Base-by-base conservation (phyloP, 2,329 filamentous ascomycete species). In the Ascochyta rabiei region DNA sequence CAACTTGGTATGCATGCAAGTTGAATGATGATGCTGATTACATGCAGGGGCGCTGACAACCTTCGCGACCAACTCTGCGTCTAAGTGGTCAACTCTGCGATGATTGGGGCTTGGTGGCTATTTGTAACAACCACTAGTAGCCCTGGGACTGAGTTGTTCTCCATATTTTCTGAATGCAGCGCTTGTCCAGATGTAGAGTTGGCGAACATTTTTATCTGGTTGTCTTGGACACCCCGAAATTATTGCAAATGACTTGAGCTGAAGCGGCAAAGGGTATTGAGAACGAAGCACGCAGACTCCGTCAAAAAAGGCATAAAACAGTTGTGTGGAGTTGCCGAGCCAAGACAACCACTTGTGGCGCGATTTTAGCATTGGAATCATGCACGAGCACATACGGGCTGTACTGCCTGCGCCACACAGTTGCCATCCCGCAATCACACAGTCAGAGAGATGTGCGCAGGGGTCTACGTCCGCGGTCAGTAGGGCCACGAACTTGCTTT, bases 1-100 rank as follows among this genome's bases (percentile, higher is more conserved):
- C 6, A 12, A 9, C n/a, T 34, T 53, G 38, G 9, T 33, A 13
- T n/a, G 24, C 19, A 13, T 9, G 18, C 16, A 33, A 35, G 26
- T 10, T 33, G 19, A 26, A 39, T 13, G 16, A 34, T 54, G 44
- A 43, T 44, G 45, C 34, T 45, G 44, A 45, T 44, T 44, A 44
- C 40, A 30, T 48, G 51, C 44, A 54, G 34, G 33, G 43, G 7
- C 30, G 30, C 52, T 55, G 52, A 55, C 52, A 46, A 50, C 52
- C 52, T 47, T 46, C 30, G 35, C 41, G 16, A 35, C 16, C 13
- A 28, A 12, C n/a, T 23, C 31, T 30, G 31, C 41, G n/a, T 16
- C 12, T 39, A 7, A 42, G 12, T 55, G 46, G 52, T 28, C n/a
- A 33, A 30, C 41, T 24, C 21, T 50, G 16, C 30, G 26, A n/a